phyloP scores from a whole-genome alignment of 306 rosid genomes.

The Citrullus colocynthis region DNA sequence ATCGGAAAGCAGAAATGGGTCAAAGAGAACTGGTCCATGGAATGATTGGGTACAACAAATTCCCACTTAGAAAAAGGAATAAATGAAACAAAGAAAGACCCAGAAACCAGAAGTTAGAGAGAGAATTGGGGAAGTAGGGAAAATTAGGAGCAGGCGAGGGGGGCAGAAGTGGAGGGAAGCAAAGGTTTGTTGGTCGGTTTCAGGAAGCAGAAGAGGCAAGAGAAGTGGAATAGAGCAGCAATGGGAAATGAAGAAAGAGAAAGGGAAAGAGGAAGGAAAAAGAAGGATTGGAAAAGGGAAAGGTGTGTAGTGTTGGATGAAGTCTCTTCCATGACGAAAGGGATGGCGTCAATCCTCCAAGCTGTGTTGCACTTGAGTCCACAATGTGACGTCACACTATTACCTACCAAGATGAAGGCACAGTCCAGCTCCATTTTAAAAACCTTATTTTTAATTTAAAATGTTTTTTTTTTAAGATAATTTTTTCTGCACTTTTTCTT shows the following conservation, averaged over 20 bases:
- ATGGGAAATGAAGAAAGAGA: background rate
- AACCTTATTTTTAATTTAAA: no score
- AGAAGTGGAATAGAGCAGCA: background rate
- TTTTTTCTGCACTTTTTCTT: no score
- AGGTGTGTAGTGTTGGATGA: background rate
- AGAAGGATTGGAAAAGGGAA: background rate
- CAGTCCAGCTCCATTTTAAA: no score
- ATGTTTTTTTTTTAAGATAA: no score
- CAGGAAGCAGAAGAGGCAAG: background rate
- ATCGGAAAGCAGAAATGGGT: background rate
- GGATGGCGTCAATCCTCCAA: background rate
- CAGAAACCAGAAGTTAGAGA: background rate
- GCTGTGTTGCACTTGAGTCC: background rate
- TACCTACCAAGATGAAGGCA: background rate
- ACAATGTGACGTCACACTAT: background rate
- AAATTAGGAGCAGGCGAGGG: background rate
- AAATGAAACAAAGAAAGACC: background rate
- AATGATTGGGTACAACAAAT: background rate
- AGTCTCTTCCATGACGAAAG: slow-evolving; percentile 2
- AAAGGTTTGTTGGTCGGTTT: background rate
- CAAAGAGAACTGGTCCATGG: background rate
- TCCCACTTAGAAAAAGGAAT: background rate
- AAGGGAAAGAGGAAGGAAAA: background rate
- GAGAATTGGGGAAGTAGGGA: background rate
- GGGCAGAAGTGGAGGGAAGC: background rate